These are phyloP conservation scores for Xylaria sp. DNA, from an alignment of 2,329 filamentous ascomycete genomes.

Conservation along the genomic window DNA sequence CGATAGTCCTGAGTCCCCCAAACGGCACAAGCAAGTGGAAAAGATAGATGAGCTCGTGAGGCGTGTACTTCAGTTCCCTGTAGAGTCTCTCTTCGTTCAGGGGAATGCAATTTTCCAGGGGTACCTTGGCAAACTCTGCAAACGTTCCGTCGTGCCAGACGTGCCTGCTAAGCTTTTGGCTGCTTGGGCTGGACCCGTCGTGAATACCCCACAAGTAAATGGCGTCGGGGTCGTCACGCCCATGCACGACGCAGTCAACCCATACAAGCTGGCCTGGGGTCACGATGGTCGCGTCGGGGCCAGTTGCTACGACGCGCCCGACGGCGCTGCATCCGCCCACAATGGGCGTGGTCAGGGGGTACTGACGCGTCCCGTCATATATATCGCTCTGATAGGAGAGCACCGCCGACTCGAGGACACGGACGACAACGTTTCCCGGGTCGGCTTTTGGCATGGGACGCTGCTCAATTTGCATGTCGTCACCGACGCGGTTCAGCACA, in stretches of 20 bases:
- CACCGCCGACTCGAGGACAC: constrained; percentile 52
- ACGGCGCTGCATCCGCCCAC: constrained; percentile 48
- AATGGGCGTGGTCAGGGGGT: constrained; percentile 48
- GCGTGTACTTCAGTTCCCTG: constrained; percentile 52
- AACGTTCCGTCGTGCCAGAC: constrained; percentile 50
- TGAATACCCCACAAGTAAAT: constrained; percentile 48
- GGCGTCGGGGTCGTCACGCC: constrained; percentile 49
- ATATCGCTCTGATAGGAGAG: constrained; percentile 56
- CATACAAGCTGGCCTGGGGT: constrained; percentile 51
- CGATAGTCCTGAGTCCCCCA: constrained; percentile 58
- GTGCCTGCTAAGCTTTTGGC: constrained; percentile 46
- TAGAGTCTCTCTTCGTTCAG: constrained; percentile 50
- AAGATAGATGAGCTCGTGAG: constrained; percentile 54
- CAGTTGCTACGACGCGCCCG: constrained; percentile 50
- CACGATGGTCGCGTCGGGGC: constrained; percentile 50
- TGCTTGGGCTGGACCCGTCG: constrained; percentile 44
- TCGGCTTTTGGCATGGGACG: constrained; percentile 49
- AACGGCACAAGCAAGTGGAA: constrained; percentile 54
- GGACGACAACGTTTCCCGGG: constrained; percentile 55
- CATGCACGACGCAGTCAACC: constrained; percentile 50
- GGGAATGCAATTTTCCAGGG: constrained; percentile 52
- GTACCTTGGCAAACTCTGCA: constrained; percentile 51
- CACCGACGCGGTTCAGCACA: constrained; percentile 41
- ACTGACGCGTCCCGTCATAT: constrained; percentile 51
- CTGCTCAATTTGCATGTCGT: constrained; percentile 47